phyloP scores from a whole-genome alignment of 78 protist genomes.

The Paulinella micropora region DNA sequence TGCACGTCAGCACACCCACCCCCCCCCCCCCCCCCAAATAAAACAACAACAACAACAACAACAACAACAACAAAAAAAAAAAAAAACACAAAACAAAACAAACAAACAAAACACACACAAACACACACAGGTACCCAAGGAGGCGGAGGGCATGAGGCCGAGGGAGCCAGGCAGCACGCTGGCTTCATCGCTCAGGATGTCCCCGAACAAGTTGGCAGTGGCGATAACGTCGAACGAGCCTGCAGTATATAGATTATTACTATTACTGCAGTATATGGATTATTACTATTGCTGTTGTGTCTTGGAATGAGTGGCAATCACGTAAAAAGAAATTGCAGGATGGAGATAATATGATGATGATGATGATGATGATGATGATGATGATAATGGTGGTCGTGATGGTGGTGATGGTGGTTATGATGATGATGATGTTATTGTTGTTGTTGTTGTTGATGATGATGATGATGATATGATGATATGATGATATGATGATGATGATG shows the following conservation, averaged over 20 bases:
- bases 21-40: not conserved
- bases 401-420: too few species aligned
- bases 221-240: not conserved
- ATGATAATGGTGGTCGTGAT: not conserved
- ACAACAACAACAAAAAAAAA: not conserved
- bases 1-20: not conserved
- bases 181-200: conserved; percentile 17
- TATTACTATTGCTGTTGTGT: too few species aligned
- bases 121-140: not conserved
- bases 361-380: not conserved
- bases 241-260: not conserved
- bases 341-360: too few species aligned
- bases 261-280: not conserved
- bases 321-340: too few species aligned
- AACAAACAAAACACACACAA: not conserved
- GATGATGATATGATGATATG: too few species aligned
- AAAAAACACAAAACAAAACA: too few species aligned
- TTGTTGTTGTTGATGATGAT: too few species aligned
- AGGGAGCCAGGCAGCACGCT: conserved; percentile 28
- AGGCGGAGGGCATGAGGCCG: conserved; percentile 24
- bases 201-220: conserved; percentile 16
- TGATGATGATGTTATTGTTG: too few species aligned
- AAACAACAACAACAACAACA: not conserved
- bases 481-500: too few species aligned
- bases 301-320: too few species aligned